Conservation (phyloP, 208 protist genomes). For the Lotmaria passim region DNA sequence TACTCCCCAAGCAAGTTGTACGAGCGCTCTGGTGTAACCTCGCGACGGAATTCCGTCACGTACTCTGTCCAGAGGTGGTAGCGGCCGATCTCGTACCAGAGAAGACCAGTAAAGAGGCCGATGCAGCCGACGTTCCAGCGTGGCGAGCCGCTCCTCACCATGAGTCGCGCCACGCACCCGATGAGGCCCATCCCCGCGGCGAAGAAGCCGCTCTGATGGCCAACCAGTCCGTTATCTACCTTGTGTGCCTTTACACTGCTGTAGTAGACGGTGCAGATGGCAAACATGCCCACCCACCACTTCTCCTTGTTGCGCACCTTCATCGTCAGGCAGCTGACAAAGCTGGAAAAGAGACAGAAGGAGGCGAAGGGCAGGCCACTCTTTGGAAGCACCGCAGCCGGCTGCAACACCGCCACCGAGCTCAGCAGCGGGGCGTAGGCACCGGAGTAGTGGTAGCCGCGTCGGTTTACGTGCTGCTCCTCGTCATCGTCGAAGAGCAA, state of each 20-base stretch:
- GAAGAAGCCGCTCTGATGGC: slow-evolving; percentile 87
- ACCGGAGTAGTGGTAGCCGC: slow-evolving; percentile 77
- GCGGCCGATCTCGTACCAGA: slow-evolving; percentile 89
- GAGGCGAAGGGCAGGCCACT: slow-evolving; percentile 60
- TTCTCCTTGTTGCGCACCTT: slow-evolving; percentile 77
- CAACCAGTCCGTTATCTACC: slow-evolving; percentile 81
- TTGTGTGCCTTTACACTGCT: slow-evolving; percentile 87
- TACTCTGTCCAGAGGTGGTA: slow-evolving; percentile 85
- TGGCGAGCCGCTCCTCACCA: slow-evolving; percentile 48
- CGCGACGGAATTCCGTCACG: slow-evolving; percentile 62
- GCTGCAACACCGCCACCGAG: slow-evolving; percentile 49
- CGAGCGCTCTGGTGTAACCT: slow-evolving; percentile 65
- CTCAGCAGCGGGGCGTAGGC: slow-evolving; percentile 60
- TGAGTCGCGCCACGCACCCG: slow-evolving; percentile 59
- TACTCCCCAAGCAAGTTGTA: slow-evolving; percentile 78
- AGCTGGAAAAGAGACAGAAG: slow-evolving; percentile 51
- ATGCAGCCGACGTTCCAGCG: slow-evolving; percentile 42
- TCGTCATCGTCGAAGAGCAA: slow-evolving; percentile 64
- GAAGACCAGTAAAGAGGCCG: slow-evolving; percentile 51
- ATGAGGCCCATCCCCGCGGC: slow-evolving; percentile 75
- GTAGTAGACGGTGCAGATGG: slow-evolving; percentile 81
- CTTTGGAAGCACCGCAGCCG: slow-evolving; percentile 53
- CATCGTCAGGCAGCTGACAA: slow-evolving; percentile 79
- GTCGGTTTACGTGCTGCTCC: slow-evolving; percentile 45
- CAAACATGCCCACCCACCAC: slow-evolving; percentile 86